phyloP scores from a whole-genome alignment of 495 filamentous ascomycete species.

The Penicillium dipodomyicola region DNA sequence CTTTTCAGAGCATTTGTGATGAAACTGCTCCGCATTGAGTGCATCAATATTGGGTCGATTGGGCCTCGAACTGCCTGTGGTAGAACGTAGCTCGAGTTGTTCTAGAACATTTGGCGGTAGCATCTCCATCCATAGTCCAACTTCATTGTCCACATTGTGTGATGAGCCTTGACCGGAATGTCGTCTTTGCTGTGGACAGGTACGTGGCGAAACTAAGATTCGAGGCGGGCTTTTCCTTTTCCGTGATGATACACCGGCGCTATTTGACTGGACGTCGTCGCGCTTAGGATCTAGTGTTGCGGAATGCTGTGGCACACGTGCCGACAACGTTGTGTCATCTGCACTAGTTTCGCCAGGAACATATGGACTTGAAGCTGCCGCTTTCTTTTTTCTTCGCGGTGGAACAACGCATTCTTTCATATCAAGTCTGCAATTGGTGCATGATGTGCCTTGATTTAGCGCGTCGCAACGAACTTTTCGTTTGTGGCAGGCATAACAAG shows the following conservation, averaged over 20 bases:
- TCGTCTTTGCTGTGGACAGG: not conserved
- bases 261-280: not conserved
- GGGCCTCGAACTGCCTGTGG: not conserved
- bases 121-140: not conserved
- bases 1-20: not conserved
- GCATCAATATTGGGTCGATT: not conserved
- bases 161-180: not conserved
- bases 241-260: not conserved
- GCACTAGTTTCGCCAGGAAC: not conserved
- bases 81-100: not conserved
- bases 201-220: not conserved
- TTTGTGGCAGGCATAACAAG: not conserved
- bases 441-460: not conserved
- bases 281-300: not conserved
- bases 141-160: not conserved
- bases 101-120: not conserved
- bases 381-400: not conserved
- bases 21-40: not conserved
- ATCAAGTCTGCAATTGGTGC: conserved; percentile 1
- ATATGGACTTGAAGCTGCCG: too few species aligned
- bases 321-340: not conserved
- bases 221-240: not conserved
- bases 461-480: conserved; percentile 1
- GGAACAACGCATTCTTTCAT: not conserved
- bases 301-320: not conserved